Evolutionary conservation across 352 stramenopile species (phyloP).

Genomic region (Peronospora destructor): DNA sequence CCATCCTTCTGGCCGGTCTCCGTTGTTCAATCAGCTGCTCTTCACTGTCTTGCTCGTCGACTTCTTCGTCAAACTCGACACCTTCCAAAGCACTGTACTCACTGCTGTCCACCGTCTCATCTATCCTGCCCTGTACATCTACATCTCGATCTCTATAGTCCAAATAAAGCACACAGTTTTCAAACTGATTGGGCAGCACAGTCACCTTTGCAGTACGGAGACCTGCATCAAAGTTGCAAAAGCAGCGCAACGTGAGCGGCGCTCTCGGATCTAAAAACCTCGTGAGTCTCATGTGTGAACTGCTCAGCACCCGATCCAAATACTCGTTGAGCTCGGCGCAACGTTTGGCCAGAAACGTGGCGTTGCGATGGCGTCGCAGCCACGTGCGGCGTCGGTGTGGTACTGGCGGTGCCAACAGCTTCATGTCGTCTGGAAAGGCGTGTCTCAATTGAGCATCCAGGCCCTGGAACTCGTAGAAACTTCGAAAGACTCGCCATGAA

Average conservation of each 20-base stretch:
- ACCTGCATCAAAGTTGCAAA: constrained; percentile 76
- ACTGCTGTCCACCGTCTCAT: constrained; percentile 19
- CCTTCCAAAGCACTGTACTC: constrained; percentile 20
- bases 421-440: constrained; percentile 60
- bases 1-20: constrained; percentile 9
- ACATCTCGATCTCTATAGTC: constrained; percentile 31
- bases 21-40: constrained; percentile 12
- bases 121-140: constrained; percentile 3
- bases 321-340: constrained; percentile 67
- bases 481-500: constrained; percentile 54
- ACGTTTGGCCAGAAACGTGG: constrained; percentile 51
- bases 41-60: constrained; percentile 7
- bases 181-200: constrained; percentile 33
- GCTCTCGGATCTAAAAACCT: constrained; percentile 65
- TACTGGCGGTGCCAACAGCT: constrained; percentile 36
- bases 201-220: constrained; percentile 37
- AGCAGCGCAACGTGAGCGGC: constrained; percentile 66
- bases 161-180: constrained; percentile 50
- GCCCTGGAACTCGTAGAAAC: constrained; percentile 68
- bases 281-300: constrained; percentile 47
- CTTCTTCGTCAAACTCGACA: constrained; percentile 13
- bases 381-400: constrained; percentile 52
- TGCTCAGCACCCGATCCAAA: constrained; percentile 34
- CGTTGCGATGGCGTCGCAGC: constrained; percentile 48
- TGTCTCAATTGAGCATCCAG: constrained; percentile 66